Percentiles rank a stretch among this genome's conserved stretches.
phyloP scores from a whole-genome alignment of 2,329 filamentous ascomycete species.

The Ophiostoma fasciatum region DNA sequence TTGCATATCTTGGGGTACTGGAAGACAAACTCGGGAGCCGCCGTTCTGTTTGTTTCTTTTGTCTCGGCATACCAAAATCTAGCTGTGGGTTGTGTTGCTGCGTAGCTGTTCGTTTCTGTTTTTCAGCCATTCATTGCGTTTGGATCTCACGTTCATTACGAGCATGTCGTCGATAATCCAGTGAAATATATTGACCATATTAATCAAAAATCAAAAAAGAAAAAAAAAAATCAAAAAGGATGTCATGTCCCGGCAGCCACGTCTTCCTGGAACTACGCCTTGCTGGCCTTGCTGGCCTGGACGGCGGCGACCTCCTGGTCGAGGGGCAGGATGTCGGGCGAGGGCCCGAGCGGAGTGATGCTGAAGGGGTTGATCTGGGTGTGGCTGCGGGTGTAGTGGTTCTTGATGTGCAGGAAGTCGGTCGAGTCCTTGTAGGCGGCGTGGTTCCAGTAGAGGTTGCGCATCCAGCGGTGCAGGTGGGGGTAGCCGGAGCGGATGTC shows the following conservation, averaged over 20 bases:
- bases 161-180: too few species aligned
- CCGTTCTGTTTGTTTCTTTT: neutral
- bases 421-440: conserved; percentile 70
- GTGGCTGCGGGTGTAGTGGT: conserved; percentile 47
- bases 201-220: neutral
- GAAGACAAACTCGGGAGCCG: conserved; percentile 3
- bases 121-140: neutral
- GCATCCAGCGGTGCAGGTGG: conserved; percentile 64
- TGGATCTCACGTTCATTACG: neutral
- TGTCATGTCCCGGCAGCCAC: too few species aligned
- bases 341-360: conserved; percentile 75
- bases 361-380: conserved; percentile 50
- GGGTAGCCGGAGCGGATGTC: conserved; percentile 80
- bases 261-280: too few species aligned
- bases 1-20: conserved; percentile 8
- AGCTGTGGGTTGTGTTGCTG: neutral
- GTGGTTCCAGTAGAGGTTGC: conserved; percentile 70
- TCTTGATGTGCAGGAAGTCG: conserved; percentile 92
- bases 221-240: too few species aligned
- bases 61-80: neutral
- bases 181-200: too few species aligned
- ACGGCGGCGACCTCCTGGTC: conserved; percentile 62
- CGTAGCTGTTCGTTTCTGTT: neutral
- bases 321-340: conserved; percentile 65
- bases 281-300: too few species aligned